Percentiles rank a stretch among this genome's conserved stretches.
Conservation (phyloP, 371 early-diverging fungal species). For the Fennellomyces sp. region DNA sequence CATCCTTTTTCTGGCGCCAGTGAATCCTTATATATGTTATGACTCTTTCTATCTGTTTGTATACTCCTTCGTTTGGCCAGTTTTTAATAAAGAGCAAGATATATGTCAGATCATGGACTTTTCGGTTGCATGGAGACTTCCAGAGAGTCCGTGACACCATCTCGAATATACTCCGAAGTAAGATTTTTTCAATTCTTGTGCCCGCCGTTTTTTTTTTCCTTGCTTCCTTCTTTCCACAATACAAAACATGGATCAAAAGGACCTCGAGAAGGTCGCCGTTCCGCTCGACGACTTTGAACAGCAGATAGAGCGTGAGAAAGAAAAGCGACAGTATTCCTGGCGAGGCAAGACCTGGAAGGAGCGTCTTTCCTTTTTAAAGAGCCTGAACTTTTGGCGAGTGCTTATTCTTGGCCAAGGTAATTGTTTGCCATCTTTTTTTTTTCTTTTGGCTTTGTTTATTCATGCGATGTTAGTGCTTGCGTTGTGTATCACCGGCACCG, state of each 20-base stretch:
- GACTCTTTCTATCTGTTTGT: background rate
- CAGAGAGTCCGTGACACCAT: no score
- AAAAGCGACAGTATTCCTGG: conserved; percentile 7
- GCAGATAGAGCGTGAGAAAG: background rate
- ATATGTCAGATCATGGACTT: no score
- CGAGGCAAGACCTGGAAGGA: conserved; percentile 20
- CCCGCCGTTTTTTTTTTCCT: background rate
- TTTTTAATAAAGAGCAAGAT: background rate
- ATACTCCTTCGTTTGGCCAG: conserved; percentile 3
- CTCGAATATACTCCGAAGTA: background rate
- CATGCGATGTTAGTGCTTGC: conserved; percentile 63
- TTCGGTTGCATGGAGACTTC: no score
- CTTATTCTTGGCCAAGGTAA: conserved; percentile 36
- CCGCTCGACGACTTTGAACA: background rate
- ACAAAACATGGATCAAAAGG: background rate
- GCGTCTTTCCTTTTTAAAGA: conserved; percentile 25
- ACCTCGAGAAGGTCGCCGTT: background rate
- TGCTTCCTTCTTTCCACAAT: background rate
- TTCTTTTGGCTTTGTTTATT: no score
- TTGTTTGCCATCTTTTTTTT: background rate
- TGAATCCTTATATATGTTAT: background rate
- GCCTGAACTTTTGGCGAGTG: conserved; percentile 28
- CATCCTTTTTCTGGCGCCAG: conserved; percentile 5
- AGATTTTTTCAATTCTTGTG: background rate
- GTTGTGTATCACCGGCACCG: conserved; percentile 74